phyloP scores from a whole-genome alignment of 2,329 filamentous ascomycete genomes.

The Colletotrichum sp. region DNA sequence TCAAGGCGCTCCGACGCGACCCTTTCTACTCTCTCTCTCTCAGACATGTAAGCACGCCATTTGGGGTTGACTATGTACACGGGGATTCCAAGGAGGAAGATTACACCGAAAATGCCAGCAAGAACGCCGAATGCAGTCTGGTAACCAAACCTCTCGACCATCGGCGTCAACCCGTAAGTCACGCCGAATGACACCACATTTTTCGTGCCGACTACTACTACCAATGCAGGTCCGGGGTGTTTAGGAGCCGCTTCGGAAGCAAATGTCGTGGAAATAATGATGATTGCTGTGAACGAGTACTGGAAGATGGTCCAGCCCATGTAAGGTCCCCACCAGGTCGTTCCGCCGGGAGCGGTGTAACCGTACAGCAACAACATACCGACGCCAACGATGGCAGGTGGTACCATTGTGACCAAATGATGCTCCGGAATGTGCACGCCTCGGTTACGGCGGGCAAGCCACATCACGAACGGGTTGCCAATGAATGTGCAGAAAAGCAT shows the following conservation, averaged over 20 bases:
- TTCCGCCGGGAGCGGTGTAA: slow-evolving; percentile 5
- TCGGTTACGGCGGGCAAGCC: slow-evolving; percentile 23
- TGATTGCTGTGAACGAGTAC: slow-evolving; percentile 29
- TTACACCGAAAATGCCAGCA: slow-evolving; percentile 19
- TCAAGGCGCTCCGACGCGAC: not conserved
- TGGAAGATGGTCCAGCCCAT: slow-evolving; percentile 32
- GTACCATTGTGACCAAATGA: slow-evolving; percentile 18
- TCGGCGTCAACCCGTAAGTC: slow-evolving; percentile 32
- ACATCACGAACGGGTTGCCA: slow-evolving; percentile 22
- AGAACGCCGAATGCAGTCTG: slow-evolving; percentile 23
- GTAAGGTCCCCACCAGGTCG: slow-evolving; percentile 24
- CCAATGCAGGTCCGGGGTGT: slow-evolving; percentile 35
- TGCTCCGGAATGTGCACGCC: slow-evolving; percentile 26
- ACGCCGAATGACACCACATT: slow-evolving; percentile 37
- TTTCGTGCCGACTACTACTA: slow-evolving; percentile 35
- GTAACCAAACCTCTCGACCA: slow-evolving; percentile 27
- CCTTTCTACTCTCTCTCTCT: not conserved
- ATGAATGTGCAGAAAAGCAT: slow-evolving; percentile 24
- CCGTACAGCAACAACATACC: slow-evolving; percentile 23
- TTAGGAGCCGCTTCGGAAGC: slow-evolving; percentile 36
- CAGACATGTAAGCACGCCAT: slow-evolving; percentile 9
- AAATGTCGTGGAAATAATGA: slow-evolving; percentile 33
- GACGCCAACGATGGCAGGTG: slow-evolving; percentile 20
- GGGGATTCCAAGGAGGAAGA: slow-evolving; percentile 25
- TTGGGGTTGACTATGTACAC: slow-evolving; percentile 24